Conservation (phyloP, 306 rosid genomes). For the Trifolium dubium region DNA sequence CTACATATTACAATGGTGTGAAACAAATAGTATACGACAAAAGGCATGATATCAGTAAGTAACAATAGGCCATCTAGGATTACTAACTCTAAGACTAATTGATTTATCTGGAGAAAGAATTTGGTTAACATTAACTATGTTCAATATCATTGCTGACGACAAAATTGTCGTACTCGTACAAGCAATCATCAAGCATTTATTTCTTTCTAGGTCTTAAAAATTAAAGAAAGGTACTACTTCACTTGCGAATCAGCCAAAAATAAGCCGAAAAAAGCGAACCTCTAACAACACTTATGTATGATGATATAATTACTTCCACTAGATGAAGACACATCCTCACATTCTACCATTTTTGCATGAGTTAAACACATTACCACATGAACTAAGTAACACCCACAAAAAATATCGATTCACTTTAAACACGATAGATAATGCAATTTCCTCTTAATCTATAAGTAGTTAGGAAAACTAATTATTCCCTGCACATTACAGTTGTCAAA, state of each 20-base stretch:
- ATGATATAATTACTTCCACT: conserved; percentile 10
- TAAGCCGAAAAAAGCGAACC: conserved; percentile 5
- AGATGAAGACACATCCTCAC: conserved; percentile 28
- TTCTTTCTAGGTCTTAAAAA: conserved; percentile 12
- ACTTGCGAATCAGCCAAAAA: background rate
- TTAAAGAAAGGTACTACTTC: background rate
- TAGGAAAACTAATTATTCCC: background rate
- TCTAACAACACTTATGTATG: conserved; percentile 1
- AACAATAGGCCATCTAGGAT: conserved; percentile 8
- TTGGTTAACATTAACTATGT: conserved; percentile 19
- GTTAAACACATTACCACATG: conserved; percentile 7
- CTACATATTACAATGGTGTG: background rate
- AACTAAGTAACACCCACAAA: background rate
- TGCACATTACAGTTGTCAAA: background rate
- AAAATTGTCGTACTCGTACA: background rate
- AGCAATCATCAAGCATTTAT: conserved; percentile 28
- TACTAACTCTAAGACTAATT: no score
- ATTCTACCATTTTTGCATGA: background rate
- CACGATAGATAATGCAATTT: background rate
- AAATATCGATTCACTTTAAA: conserved; percentile 8
- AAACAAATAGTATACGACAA: conserved; percentile 18
- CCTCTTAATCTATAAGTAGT: background rate
- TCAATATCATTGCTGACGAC: conserved; percentile 14
- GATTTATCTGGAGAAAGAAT: conserved; percentile 3
- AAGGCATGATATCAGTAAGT: background rate